Evolutionary conservation across 192 early-diverging fungal species (phyloP).

Genomic region (Mortierella claussenii): DNA sequence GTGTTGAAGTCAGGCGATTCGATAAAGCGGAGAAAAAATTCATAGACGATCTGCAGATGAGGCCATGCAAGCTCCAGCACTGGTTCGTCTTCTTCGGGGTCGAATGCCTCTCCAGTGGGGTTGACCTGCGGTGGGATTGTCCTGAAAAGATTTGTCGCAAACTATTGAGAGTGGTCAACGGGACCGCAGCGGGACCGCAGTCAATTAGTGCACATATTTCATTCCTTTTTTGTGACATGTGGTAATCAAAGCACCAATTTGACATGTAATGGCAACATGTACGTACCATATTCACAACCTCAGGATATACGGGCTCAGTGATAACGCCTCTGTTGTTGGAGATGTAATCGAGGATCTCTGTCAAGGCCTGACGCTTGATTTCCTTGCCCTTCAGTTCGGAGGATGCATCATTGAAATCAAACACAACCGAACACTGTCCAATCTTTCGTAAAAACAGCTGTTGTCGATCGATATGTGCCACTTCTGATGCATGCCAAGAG

Average conservation of each 20-base stretch:
- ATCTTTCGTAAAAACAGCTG: slow-evolving; percentile 93
- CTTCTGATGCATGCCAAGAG: too few species aligned
- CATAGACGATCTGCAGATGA: slow-evolving; percentile 97
- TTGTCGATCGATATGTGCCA: slow-evolving; percentile 81
- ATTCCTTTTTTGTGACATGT: too few species aligned
- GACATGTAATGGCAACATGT: not conserved
- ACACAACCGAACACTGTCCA: slow-evolving; percentile 89
- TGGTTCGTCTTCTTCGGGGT: slow-evolving; percentile 99
- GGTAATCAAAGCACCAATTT: too few species aligned
- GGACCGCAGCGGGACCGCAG: not conserved
- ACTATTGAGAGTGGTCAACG: slow-evolving; percentile 58
- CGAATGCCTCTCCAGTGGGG: slow-evolving; percentile 94
- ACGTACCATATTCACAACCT: slow-evolving; percentile 93
- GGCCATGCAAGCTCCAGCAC: slow-evolving; percentile 98
- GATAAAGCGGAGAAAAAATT: slow-evolving; percentile 97
- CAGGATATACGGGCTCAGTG: slow-evolving; percentile 90
- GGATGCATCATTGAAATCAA: slow-evolving; percentile 94
- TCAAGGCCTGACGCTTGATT: slow-evolving; percentile 91
- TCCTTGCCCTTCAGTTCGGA: slow-evolving; percentile 94
- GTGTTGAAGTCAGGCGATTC: slow-evolving; percentile 99
- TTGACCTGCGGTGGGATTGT: slow-evolving; percentile 97
- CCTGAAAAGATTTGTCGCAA: slow-evolving; percentile 94
- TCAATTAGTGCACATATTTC: too few species aligned
- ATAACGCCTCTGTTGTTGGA: slow-evolving; percentile 89
- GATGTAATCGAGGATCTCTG: slow-evolving; percentile 95